These are phyloP conservation scores for Coemansia sp. DNA, from an alignment of 192 early-diverging fungal species.

Conservation along the genomic window DNA sequence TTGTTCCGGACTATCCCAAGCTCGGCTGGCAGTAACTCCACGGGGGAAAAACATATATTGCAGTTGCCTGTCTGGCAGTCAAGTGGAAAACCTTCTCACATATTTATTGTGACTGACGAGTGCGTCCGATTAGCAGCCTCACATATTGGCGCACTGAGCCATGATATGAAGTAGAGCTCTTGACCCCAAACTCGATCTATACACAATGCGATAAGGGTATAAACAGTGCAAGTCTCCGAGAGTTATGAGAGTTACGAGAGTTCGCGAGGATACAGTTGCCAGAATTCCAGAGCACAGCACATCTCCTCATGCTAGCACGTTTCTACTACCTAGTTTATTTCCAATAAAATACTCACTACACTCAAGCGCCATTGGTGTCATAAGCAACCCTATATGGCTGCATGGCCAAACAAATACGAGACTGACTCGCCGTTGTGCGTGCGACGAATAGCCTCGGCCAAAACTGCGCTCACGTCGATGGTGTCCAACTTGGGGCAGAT, in stretches of 20 bases:
- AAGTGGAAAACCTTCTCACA: neutral
- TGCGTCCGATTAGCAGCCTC: neutral
- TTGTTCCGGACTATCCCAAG: neutral
- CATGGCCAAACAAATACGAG: constrained; percentile 63
- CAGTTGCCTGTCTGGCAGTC: neutral
- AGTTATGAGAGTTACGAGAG: too few species aligned
- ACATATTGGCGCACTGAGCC: neutral
- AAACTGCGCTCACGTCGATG: constrained; percentile 79
- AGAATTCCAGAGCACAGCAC: too few species aligned
- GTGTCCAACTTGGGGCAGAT: constrained; percentile 79
- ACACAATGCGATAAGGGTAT: too few species aligned
- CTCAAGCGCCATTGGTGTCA: too few species aligned
- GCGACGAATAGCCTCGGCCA: constrained; percentile 77
- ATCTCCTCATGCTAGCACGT: too few species aligned
- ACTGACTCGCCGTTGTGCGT: constrained; percentile 75
- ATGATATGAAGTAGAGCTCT: too few species aligned
- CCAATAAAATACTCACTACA: too few species aligned
- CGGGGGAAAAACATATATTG: neutral
- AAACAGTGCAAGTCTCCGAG: too few species aligned
- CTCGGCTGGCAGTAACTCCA: neutral
- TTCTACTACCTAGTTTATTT: neutral
- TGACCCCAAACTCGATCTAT: too few species aligned
- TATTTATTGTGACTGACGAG: neutral
- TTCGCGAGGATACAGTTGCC: too few species aligned
- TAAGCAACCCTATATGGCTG: constrained; percentile 17